Conservation (phyloP, 2,329 filamentous ascomycete species). For the Hymenoscyphus infarciens region DNA sequence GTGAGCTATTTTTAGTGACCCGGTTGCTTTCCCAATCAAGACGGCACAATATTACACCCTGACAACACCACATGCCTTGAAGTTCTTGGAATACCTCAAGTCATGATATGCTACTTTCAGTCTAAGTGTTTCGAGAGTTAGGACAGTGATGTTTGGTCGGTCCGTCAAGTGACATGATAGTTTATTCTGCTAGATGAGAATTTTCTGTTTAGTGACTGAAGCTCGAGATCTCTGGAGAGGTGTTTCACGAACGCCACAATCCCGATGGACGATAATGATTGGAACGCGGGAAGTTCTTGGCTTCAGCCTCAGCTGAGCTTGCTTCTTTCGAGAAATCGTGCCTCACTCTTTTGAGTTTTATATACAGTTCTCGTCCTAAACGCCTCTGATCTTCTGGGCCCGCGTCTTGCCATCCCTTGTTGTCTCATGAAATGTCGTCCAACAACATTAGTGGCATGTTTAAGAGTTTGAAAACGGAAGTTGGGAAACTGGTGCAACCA, state of each 20-base stretch:
- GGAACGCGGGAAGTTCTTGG: conserved; percentile 6
- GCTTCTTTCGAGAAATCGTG: conserved; percentile 5
- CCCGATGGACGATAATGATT: not conserved
- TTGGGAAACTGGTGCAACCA: conserved; percentile 3
- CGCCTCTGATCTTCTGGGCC: not conserved
- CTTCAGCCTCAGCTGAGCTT: conserved; percentile 12
- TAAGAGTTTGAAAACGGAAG: conserved; percentile 2
- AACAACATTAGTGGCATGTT: conserved; percentile 7
- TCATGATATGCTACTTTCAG: too few relatives aligned
- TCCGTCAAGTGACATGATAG: not conserved
- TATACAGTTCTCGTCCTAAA: not conserved
- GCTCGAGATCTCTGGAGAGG: not conserved
- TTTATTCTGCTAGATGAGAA: not conserved
- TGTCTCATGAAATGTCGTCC: not conserved
- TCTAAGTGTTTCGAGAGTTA: too few relatives aligned
- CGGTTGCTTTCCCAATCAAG: too few relatives aligned
- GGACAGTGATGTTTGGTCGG: not conserved
- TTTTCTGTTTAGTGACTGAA: not conserved
- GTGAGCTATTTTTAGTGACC: too few relatives aligned
- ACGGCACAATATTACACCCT: too few relatives aligned
- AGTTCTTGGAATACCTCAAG: too few relatives aligned
- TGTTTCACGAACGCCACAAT: conserved; percentile 8
- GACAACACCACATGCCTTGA: too few relatives aligned
- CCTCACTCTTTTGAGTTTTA: not conserved
- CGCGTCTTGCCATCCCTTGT: not conserved